Conservation (phyloP, 139 green algal genomes). For the Picochlorum sp. region DNA sequence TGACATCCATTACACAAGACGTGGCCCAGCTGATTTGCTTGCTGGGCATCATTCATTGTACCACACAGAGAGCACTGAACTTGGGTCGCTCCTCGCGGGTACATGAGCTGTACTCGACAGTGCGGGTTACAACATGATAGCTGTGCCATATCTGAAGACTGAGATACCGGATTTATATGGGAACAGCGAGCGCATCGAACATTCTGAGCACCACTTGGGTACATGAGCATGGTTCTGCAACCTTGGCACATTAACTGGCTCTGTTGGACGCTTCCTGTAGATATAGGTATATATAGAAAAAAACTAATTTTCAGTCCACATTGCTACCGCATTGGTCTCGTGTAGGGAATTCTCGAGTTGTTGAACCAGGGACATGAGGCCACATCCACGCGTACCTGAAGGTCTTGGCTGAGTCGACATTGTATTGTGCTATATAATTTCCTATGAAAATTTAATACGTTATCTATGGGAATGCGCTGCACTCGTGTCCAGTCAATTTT, state of each 20-base stretch:
- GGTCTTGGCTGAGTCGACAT: background rate
- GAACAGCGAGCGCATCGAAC: conserved; percentile 79
- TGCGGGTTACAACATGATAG: conserved; percentile 66
- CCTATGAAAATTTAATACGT: too few species aligned
- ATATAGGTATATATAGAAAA: background rate
- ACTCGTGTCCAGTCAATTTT: too few species aligned
- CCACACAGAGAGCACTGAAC: conserved; percentile 90
- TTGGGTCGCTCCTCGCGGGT: conserved; percentile 74
- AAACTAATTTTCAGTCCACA: background rate
- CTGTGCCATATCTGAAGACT: conserved; percentile 68
- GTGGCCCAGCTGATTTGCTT: conserved; percentile 67
- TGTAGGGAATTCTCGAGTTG: background rate
- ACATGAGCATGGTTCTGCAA: conserved; percentile 74
- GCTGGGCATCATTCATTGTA: conserved; percentile 60
- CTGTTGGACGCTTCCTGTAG: conserved; percentile 11
- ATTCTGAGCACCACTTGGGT: conserved; percentile 75
- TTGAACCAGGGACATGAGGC: background rate
- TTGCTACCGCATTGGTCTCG: background rate
- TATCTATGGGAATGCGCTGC: too few species aligned
- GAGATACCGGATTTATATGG: conserved; percentile 66
- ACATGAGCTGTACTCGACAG: conserved; percentile 83
- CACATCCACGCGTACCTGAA: background rate
- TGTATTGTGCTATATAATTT: too few species aligned
- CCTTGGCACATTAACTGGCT: conserved; percentile 70
- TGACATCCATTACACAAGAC: conserved; percentile 79